These are phyloP conservation scores for Ophiostoma tasmaniense DNA, from an alignment of 2,329 filamentous ascomycete genomes.

Conservation along the genomic window DNA sequence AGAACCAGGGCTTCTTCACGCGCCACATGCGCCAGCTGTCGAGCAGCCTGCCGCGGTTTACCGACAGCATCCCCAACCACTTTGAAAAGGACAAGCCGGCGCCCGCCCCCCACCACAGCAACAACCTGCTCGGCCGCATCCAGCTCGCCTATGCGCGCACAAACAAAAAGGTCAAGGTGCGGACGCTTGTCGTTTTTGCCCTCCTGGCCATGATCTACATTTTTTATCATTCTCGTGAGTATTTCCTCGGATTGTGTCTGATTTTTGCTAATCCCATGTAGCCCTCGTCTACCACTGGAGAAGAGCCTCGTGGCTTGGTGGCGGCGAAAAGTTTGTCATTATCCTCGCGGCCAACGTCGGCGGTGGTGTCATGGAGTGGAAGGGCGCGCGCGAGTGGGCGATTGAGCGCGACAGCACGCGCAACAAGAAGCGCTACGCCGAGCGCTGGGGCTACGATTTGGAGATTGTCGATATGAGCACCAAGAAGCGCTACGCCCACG, in stretches of 20 bases:
- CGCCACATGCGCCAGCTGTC: conserved; percentile 76
- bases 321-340: conserved; percentile 85
- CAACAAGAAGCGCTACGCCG: conserved; percentile 86
- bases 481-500: conserved; percentile 96
- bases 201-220: conserved; percentile 54
- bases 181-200: conserved; percentile 49
- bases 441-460: conserved; percentile 86
- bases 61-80: background rate
- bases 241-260: background rate
- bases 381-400: conserved; percentile 93
- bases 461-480: conserved; percentile 98
- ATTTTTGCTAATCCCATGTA: conserved; percentile 27
- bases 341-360: conserved; percentile 90
- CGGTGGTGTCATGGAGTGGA: conserved; percentile 98
- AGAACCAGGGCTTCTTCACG: conserved; percentile 79
- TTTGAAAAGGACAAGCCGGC: conserved; percentile 67
- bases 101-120: conserved; percentile 24
- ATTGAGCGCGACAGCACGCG: conserved; percentile 92
- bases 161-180: conserved; percentile 57
- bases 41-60: conserved; percentile 66
- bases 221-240: conserved; percentile 69
- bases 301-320: conserved; percentile 63
- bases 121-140: conserved; percentile 34
- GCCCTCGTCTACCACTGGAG: conserved; percentile 57
- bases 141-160: conserved; percentile 41